phyloP scores from a whole-genome alignment of 306 rosid species.

The Vigna radiata region DNA sequence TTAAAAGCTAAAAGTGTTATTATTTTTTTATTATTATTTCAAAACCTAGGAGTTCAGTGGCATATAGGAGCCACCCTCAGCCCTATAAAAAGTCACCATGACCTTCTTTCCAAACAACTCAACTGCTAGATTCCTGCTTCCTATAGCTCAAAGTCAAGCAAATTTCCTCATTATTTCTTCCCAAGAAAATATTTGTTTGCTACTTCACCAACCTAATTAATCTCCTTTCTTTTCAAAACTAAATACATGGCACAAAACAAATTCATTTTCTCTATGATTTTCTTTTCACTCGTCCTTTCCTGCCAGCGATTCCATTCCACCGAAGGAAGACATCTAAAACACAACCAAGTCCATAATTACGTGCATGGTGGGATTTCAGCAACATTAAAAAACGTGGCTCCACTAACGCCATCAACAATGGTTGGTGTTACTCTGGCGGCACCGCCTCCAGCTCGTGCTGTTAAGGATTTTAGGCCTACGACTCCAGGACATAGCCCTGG shows the following conservation, averaged over 20 bases:
- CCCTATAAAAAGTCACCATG: neutral
- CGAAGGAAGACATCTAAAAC: slow-evolving; percentile 54
- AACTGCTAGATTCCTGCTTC: neutral
- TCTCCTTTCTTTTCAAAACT: neutral
- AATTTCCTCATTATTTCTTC: neutral
- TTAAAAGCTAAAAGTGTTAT: neutral
- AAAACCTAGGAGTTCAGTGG: neutral
- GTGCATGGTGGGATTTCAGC: neutral
- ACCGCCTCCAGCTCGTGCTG: slow-evolving; percentile 42
- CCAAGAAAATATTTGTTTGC: neutral
- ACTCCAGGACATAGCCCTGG: slow-evolving; percentile 85
- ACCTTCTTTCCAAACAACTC: slow-evolving; percentile 2
- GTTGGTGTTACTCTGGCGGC: slow-evolving; percentile 29
- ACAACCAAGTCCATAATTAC: neutral
- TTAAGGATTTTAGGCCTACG: slow-evolving; percentile 66
- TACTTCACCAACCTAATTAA: neutral
- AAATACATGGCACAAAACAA: slow-evolving; percentile 46
- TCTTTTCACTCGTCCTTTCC: slow-evolving; percentile 44
- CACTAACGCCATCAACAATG: slow-evolving; percentile 33
- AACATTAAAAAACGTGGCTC: slow-evolving; percentile 18
- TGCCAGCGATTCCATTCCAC: slow-evolving; percentile 13
- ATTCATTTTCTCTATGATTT: slow-evolving; percentile 27
- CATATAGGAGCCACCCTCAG: neutral
- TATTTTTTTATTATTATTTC: neutral
- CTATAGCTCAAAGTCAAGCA: neutral